Evolutionary conservation across 2,329 filamentous ascomycete genomes (phyloP).

Genomic region (Hymenoscyphus fraxineus): DNA sequence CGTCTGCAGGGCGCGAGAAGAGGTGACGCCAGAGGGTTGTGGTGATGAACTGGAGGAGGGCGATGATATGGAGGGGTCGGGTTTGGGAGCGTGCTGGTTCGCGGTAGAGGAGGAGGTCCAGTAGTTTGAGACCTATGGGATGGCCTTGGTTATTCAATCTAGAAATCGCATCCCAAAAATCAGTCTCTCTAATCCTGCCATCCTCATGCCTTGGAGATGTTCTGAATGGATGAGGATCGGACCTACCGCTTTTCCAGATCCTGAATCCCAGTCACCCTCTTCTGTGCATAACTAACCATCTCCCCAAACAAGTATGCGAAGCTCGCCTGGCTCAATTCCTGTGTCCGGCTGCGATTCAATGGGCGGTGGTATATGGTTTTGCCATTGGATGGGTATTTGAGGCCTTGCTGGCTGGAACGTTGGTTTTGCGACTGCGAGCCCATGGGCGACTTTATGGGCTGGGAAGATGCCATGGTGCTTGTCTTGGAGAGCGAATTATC

Average conservation of each 20-base stretch:
- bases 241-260: slow-evolving; percentile 84
- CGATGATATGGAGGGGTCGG: slow-evolving; percentile 81
- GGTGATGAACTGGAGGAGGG: slow-evolving; percentile 92
- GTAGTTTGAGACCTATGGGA: slow-evolving; percentile 86
- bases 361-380: slow-evolving; percentile 98
- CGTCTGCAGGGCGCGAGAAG: slow-evolving; percentile 85
- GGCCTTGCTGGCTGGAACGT: slow-evolving; percentile 47
- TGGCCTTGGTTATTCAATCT: slow-evolving; percentile 91
- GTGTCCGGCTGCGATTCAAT: slow-evolving; percentile 81
- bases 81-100: slow-evolving; percentile 66
- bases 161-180: slow-evolving; percentile 10
- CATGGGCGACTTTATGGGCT: slow-evolving; percentile 30
- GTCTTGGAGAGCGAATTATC: slow-evolving; percentile 9
- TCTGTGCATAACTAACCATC: slow-evolving; percentile 94
- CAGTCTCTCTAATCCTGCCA: slow-evolving; percentile 3
- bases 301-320: slow-evolving; percentile 96
- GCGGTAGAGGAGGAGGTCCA: slow-evolving; percentile 90
- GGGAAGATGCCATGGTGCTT: slow-evolving; percentile 34
- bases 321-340: slow-evolving; percentile 86
- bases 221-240: background rate
- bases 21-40: slow-evolving; percentile 88
- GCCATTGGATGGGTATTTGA: slow-evolving; percentile 86
- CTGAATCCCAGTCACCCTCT: slow-evolving; percentile 83
- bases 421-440: slow-evolving; percentile 23
- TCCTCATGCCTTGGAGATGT: background rate